Conservation (phyloP, 1,284 basidiomycete species). For the Naganishia sp. region DNA sequence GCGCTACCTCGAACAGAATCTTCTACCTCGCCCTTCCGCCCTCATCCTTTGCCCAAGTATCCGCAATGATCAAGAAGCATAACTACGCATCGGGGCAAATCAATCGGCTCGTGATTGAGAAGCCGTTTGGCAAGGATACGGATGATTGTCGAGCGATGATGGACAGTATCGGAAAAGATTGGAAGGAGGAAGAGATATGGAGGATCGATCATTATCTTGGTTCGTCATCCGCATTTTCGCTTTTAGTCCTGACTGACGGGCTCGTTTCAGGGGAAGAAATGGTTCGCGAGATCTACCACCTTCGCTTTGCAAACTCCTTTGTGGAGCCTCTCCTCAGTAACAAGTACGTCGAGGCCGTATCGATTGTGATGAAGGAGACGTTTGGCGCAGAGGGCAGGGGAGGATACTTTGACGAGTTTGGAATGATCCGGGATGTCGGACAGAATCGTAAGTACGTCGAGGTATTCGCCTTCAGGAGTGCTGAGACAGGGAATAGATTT, state of each 20-base stretch:
- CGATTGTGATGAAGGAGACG: constrained; percentile 52
- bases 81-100: constrained; percentile 23
- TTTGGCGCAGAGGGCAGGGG: constrained; percentile 52
- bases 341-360: constrained; percentile 47
- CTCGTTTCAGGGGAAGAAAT: constrained; percentile 28
- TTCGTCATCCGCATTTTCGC: not conserved
- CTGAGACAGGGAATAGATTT: constrained; percentile 34
- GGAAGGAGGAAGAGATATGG: constrained; percentile 33
- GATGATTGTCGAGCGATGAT: constrained; percentile 35
- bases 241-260: too few relatives aligned
- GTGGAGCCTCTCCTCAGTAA: constrained; percentile 47
- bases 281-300: constrained; percentile 25
- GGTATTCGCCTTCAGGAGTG: not conserved
- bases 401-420: constrained; percentile 54
- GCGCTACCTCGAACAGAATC: constrained; percentile 25
- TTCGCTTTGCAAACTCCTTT: constrained; percentile 29
- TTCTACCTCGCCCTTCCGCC: constrained; percentile 35
- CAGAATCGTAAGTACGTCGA: constrained; percentile 43
- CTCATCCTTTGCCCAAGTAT: constrained; percentile 34
- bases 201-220: constrained; percentile 33
- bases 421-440: constrained; percentile 52
- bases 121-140: constrained; percentile 35
- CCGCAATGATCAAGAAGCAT: constrained; percentile 34
- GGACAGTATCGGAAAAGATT: constrained; percentile 30
- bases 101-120: constrained; percentile 35